Conservation (phyloP, 257 asterid species). For the Jasminum sambac region DNA sequence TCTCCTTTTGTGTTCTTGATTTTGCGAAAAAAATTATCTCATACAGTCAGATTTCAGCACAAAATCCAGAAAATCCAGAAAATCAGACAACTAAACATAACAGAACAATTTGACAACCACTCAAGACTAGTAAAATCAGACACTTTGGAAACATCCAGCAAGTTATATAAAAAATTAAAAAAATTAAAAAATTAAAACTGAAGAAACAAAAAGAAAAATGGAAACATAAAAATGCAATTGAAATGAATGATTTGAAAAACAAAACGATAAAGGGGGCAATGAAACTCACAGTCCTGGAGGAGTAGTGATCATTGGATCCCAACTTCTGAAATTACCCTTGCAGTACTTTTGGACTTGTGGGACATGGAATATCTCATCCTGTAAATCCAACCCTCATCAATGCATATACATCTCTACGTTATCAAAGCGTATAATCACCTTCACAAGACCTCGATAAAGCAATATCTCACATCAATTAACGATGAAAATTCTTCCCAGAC, state of each 20-base stretch:
- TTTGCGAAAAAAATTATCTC: no score
- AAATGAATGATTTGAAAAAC: no score
- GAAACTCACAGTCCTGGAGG: conserved; percentile 93
- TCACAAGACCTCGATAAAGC: background rate
- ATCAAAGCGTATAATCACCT: background rate
- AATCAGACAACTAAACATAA: background rate
- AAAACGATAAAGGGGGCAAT: background rate
- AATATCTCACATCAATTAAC: background rate
- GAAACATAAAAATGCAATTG: no score
- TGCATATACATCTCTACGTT: conserved; percentile 8
- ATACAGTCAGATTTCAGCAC: background rate
- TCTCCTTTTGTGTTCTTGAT: no score
- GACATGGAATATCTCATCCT: conserved; percentile 96
- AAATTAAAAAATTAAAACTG: no score
- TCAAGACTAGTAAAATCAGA: background rate
- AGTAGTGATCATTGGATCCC: conserved; percentile 99
- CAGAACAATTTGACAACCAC: conserved; percentile 1
- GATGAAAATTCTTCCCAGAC: no score
- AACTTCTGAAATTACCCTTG: conserved; percentile 72
- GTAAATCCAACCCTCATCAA: conserved; percentile 29
- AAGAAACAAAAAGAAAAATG: background rate
- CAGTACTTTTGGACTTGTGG: conserved; percentile 89
- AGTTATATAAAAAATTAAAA: no score
- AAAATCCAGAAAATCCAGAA: no score
- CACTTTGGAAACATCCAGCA: background rate